Percentiles rank a stretch among this genome's conserved stretches.
Evolutionary conservation across 75 land plant species (phyloP).

Genomic region (Pinus tabuliformis): DNA sequence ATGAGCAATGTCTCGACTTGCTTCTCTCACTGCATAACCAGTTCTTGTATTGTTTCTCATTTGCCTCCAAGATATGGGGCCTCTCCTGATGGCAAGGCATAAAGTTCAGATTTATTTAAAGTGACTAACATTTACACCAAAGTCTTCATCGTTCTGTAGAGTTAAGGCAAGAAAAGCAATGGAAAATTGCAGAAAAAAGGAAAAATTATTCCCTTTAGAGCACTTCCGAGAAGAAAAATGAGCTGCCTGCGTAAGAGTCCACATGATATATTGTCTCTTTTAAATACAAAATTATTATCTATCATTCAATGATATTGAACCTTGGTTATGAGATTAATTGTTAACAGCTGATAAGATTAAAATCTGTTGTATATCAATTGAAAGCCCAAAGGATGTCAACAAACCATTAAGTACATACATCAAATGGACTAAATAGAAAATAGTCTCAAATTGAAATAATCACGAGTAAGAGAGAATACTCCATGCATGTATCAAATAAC

Average conservation of each 20-base stretch:
- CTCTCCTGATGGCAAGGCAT: neutral
- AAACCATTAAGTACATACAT: neutral
- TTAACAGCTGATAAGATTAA: neutral
- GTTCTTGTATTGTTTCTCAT: neutral
- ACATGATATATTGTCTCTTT: neutral
- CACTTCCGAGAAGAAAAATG: neutral
- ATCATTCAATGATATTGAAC: neutral
- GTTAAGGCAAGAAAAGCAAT: neutral
- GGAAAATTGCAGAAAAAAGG: neutral
- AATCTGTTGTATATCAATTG: neutral
- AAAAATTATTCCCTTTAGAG: neutral
- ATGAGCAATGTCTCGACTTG: constrained; percentile 8
- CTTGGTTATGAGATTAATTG: neutral
- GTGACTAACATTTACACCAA: neutral
- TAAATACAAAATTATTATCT: neutral
- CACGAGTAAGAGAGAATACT: too few relatives aligned
- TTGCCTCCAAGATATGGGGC: neutral
- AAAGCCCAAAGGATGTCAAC: neutral
- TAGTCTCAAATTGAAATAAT: too few relatives aligned
- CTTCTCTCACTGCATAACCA: neutral
- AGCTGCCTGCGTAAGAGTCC: neutral
- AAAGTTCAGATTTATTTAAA: neutral
- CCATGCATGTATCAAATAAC: too few relatives aligned
- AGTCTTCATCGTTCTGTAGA: neutral
- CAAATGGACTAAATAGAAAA: neutral